Base-by-base conservation (phyloP, 306 rosid species). In the Vigna mungo region DNA sequence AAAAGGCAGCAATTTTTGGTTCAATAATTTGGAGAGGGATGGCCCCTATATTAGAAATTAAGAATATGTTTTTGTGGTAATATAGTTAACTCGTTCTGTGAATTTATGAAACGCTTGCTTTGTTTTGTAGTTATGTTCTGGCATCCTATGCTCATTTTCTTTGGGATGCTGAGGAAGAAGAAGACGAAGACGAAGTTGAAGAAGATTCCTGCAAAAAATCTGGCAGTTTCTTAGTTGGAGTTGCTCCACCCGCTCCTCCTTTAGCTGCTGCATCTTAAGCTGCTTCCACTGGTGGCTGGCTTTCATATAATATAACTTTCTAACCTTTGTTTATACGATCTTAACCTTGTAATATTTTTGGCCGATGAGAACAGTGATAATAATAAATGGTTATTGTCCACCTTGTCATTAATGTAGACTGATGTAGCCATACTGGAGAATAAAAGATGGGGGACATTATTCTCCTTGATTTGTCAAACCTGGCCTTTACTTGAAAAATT, bases 111-210 rank as follows among this genome's bases (percentile, higher is more conserved):
- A 23, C 17, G 65, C 18, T 80, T 75, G 65, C 8, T 32, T 74
- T 72, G 66, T 54, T 82, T 41, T 88, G 93, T 85, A 94, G 97
- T 82, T 87, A 84, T 83, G 95, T 94, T 80, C 75, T 92, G 16
- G 98, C 97, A 61, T 89, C 96, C 0, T 92, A 92, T 34, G 98
- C 98, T 30, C 87, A 76, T 66, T 92, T 94, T 77, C 96, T 94
- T 25, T 94, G 98, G 98, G 98, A 94, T 55, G 87, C 93, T 2
- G 91, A 85, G 56, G 98, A 88, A 58, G 97, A 84, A 1, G 95
- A 80, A 2, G 80, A 80, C 34, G 95, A 80, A 2, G 80, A 80
- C 34, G 83, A 54, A 34, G 82, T 69, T 55, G 76, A 49, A 68
- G 85, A 80, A 75, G 85, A 51, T 72, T 68, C 72, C 20, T 55